These are phyloP conservation scores for Axilococcus clingmanii DNA, from an alignment of 139 green algal genomes.

Conservation along the genomic window DNA sequence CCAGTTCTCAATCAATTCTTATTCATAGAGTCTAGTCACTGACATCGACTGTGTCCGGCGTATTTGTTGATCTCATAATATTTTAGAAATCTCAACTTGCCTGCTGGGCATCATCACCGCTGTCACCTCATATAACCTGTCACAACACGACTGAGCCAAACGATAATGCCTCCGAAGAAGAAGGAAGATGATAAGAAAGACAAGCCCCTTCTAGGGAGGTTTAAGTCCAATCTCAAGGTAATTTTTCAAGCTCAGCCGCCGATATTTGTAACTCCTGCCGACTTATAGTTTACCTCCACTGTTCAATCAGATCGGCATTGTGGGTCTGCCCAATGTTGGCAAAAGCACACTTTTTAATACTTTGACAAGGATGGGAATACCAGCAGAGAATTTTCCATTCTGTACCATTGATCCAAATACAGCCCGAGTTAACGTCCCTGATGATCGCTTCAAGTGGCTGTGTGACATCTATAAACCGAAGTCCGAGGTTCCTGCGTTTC, in stretches of 20 bases:
- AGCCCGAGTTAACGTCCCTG: slow-evolving; percentile 89
- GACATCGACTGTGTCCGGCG: no score
- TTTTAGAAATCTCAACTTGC: no score
- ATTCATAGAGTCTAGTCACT: no score
- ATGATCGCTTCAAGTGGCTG: slow-evolving; percentile 94
- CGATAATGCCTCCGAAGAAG: slow-evolving; percentile 46
- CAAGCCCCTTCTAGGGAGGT: slow-evolving; percentile 82
- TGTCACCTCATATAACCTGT: no score
- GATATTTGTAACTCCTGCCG: not conserved
- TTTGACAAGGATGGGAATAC: slow-evolving; percentile 73
- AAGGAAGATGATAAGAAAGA: slow-evolving; percentile 63
- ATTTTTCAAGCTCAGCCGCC: not conserved
- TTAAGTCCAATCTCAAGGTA: slow-evolving; percentile 86
- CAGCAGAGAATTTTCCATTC: slow-evolving; percentile 92
- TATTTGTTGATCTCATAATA: no score
- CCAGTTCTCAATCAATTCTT: no score
- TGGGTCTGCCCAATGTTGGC: slow-evolving; percentile 94
- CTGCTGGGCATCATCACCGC: no score
- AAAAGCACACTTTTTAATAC: slow-evolving; percentile 93
- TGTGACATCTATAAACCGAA: slow-evolving; percentile 52
- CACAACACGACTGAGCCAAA: not conserved
- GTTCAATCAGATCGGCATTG: slow-evolving; percentile 72
- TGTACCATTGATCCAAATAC: slow-evolving; percentile 93
- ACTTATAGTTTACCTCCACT: not conserved
- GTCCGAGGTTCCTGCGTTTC: slow-evolving; percentile 70